These are phyloP conservation scores for Basipetospora chlamydospora DNA, from an alignment of 2,329 filamentous ascomycete species.

Conservation along the genomic window DNA sequence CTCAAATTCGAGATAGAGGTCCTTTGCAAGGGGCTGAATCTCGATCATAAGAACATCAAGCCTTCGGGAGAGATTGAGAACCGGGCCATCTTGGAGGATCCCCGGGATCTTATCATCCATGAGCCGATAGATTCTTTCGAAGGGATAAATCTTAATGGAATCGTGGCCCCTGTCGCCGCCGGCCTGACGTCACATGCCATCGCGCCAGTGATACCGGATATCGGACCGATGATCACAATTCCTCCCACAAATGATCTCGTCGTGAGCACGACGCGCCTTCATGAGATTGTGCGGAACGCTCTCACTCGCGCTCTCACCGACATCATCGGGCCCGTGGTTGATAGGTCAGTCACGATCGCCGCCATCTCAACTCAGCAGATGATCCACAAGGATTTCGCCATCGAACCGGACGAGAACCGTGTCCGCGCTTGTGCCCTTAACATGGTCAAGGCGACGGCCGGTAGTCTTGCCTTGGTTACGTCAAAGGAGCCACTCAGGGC, in stretches of 20 bases:
- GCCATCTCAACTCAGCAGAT: slow-evolving; percentile 93
- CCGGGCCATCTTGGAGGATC: slow-evolving; percentile 49
- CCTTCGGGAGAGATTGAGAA: slow-evolving; percentile 77
- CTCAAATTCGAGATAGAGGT: slow-evolving; percentile 98
- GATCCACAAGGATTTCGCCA: slow-evolving; percentile 90
- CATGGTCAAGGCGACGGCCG: slow-evolving; percentile 89
- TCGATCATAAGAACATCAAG: slow-evolving; percentile 88
- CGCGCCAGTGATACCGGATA: slow-evolving; percentile 68
- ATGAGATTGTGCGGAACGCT: slow-evolving; percentile 69
- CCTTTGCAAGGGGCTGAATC: slow-evolving; percentile 75
- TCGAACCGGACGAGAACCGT: slow-evolving; percentile 78
- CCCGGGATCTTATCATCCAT: slow-evolving; percentile 41
- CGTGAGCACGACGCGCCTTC: slow-evolving; percentile 51
- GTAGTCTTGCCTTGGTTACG: slow-evolving; percentile 88
- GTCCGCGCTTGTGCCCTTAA: slow-evolving; percentile 76
- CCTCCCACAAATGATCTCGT: slow-evolving; percentile 72
- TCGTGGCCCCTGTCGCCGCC: slow-evolving; percentile 52
- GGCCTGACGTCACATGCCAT: slow-evolving; percentile 67
- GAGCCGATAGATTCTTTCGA: slow-evolving; percentile 73
- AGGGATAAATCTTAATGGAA: slow-evolving; percentile 61
- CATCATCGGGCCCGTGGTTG: slow-evolving; percentile 94
- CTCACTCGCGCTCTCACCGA: slow-evolving; percentile 85
- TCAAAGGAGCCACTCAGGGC: slow-evolving; percentile 93
- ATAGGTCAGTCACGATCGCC: slow-evolving; percentile 93
- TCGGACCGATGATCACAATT: slow-evolving; percentile 64